Conservation (phyloP, 768 basidiomycete genomes). For the Pholiota molesta region DNA sequence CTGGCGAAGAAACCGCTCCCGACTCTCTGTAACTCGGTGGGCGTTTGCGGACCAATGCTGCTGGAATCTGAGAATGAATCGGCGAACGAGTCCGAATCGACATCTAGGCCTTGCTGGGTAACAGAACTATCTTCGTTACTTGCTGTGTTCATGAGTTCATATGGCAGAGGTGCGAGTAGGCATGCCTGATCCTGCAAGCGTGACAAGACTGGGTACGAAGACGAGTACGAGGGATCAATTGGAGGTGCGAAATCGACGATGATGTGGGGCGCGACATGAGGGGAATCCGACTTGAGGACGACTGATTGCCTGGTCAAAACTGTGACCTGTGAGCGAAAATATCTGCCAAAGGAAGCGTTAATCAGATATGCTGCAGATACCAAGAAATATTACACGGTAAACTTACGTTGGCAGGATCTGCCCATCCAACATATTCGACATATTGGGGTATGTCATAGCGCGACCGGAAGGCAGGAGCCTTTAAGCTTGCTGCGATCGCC, state of each 20-base stretch:
- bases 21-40: conserved; percentile 20
- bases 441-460: conserved; percentile 40
- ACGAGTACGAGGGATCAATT: conserved; percentile 12
- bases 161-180: not conserved
- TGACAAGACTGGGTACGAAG: conserved; percentile 2
- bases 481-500: conserved; percentile 11
- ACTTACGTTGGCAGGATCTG: conserved; percentile 54
- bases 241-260: conserved; percentile 18
- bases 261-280: conserved; percentile 23
- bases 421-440: conserved; percentile 43
- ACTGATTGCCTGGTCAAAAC: conserved; percentile 8
- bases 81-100: not conserved
- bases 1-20: conserved; percentile 19
- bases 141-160: not conserved
- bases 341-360: not conserved
- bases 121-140: not conserved
- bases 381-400: not conserved
- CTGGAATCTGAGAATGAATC: conserved; percentile 3
- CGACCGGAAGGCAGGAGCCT: conserved; percentile 29
- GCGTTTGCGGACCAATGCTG: conserved; percentile 24
- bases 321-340: not conserved
- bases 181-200: conserved; percentile 7
- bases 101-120: not conserved
- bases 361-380: not conserved
- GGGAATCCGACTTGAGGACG: conserved; percentile 18